phyloP scores from a whole-genome alignment of 1,284 basidiomycete species.

The Peniophora sp. region DNA sequence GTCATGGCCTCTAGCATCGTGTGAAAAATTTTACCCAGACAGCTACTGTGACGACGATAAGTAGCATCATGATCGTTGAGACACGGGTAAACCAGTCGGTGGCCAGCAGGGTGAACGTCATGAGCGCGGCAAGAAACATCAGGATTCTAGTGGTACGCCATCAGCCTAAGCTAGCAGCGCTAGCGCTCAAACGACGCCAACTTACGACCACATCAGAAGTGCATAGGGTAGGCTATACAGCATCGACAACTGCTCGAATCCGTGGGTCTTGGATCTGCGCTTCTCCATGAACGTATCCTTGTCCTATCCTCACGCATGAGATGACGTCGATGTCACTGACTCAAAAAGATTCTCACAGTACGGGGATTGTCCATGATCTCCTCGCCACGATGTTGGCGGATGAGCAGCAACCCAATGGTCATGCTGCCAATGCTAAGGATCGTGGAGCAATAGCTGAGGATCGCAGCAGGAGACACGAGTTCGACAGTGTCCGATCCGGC shows the following conservation, averaged over 20 bases:
- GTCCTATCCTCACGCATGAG: neutral
- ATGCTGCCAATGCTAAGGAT: conserved; percentile 30
- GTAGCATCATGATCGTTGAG: too few relatives aligned
- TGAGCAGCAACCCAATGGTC: conserved; percentile 31
- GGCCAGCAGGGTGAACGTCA: too few relatives aligned
- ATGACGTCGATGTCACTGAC: neutral
- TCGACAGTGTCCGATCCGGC: neutral
- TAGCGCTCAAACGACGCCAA: neutral
- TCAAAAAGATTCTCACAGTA: neutral
- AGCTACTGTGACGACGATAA: too few relatives aligned
- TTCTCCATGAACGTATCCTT: conserved; percentile 17
- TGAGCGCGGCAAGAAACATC: too few relatives aligned
- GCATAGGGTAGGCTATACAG: conserved; percentile 28
- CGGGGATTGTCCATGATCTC: conserved; percentile 15
- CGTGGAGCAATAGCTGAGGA: conserved; percentile 31
- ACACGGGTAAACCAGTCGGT: too few relatives aligned
- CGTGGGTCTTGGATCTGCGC: conserved; percentile 17
- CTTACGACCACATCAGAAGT: conserved; percentile 32
- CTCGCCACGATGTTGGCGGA: conserved; percentile 26
- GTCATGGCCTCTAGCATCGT: too few relatives aligned
- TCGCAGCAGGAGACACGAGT: conserved; percentile 18
- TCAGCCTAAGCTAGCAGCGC: too few relatives aligned
- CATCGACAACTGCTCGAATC: conserved; percentile 29
- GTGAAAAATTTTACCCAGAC: too few relatives aligned
- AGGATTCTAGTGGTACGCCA: too few relatives aligned